These are phyloP conservation scores for Dipodascopsis tothii DNA, from an alignment of 805 yeast species.

Conservation along the genomic window DNA sequence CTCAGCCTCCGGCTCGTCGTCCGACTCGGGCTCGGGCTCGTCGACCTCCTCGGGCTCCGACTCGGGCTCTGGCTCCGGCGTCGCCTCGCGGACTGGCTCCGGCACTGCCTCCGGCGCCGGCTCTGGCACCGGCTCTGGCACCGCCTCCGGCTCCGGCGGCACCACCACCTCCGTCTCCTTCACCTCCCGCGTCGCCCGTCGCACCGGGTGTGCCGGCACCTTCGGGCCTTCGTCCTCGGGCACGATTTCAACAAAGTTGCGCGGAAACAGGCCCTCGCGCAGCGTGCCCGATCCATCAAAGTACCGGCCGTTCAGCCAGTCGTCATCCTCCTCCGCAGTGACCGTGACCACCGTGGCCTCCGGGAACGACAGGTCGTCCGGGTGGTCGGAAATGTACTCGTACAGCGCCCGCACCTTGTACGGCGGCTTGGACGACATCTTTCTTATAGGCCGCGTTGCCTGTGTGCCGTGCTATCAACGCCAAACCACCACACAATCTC, in stretches of 20 bases:
- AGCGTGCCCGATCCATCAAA: constrained; percentile 38
- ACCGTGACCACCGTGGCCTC: constrained; percentile 68
- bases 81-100: background rate
- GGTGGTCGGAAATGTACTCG: constrained; percentile 62
- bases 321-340: constrained; percentile 75
- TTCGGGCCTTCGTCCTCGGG: constrained; percentile 17
- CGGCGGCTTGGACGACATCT: constrained; percentile 35
- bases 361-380: constrained; percentile 71
- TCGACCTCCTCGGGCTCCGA: background rate
- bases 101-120: background rate
- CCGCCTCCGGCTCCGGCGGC: background rate
- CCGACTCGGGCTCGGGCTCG: background rate
- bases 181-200: background rate
- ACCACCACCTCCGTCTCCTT: background rate
- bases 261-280: constrained; percentile 77
- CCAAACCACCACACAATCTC: too few species aligned
- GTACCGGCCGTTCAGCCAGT: constrained; percentile 78
- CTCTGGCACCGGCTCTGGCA: too few species aligned
- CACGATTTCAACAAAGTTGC: constrained; percentile 57
- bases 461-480: too few species aligned
- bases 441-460: too few species aligned
- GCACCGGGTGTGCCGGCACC: constrained; percentile 15
- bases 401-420: constrained; percentile 62
- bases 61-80: background rate
- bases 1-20: background rate